Conservation (phyloP, 345 rosid genomes). For the Camelina laxa region DNA sequence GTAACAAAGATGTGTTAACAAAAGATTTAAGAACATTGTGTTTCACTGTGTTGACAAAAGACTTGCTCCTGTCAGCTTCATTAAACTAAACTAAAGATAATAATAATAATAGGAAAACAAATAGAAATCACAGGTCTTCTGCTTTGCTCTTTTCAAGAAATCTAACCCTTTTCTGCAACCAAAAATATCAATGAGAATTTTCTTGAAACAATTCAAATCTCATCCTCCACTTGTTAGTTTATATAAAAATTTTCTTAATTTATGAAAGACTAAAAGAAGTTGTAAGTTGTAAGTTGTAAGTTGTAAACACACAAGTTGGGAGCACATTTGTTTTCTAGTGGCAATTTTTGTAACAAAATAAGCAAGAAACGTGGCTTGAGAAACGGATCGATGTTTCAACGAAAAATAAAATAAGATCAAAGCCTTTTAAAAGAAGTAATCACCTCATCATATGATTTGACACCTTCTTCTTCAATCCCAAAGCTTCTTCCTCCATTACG, state of each 20-base stretch:
- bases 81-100: constrained; percentile 1
- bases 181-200: background rate
- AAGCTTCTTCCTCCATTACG: constrained; percentile 44
- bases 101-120: background rate
- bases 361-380: constrained; percentile 40
- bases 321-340: constrained; percentile 22
- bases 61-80: background rate
- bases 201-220: background rate
- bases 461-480: constrained; percentile 33
- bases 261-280: background rate
- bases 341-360: constrained; percentile 12
- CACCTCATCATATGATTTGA: constrained; percentile 63
- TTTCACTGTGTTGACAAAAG: no score
- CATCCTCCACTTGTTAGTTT: background rate
- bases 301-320: constrained; percentile 29
- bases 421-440: constrained; percentile 15
- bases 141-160: background rate
- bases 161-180: constrained; percentile 4
- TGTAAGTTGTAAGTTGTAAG: background rate
- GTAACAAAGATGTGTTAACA: background rate
- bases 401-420: background rate
- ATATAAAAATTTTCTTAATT: background rate
- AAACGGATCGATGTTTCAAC: constrained; percentile 37
- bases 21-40: background rate
- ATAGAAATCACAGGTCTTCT: constrained; percentile 11